These are phyloP conservation scores for Grifola frondosa DNA, from an alignment of 1,284 basidiomycete genomes.

Conservation along the genomic window DNA sequence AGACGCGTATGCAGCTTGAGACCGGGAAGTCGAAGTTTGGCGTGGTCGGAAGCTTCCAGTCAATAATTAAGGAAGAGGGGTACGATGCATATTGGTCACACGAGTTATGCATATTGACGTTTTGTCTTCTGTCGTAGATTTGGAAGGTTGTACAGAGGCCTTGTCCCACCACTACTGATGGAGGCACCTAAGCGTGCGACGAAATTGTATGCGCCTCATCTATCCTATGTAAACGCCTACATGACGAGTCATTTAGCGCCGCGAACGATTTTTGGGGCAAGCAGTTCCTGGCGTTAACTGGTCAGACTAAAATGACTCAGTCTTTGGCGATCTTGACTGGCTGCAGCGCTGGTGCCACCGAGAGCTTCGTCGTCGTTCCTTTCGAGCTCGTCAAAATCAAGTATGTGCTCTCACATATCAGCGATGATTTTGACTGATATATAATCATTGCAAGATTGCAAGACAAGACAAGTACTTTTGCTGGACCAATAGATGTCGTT, in stretches of 20 bases:
- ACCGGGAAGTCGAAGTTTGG: conserved; percentile 76
- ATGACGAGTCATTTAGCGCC: conserved; percentile 56
- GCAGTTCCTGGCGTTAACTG: conserved; percentile 59
- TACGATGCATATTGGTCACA: conserved; percentile 37
- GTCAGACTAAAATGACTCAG: conserved; percentile 86
- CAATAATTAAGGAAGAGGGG: conserved; percentile 86
- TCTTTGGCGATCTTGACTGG: conserved; percentile 86
- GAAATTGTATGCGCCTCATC: conserved; percentile 95
- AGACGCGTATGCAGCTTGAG: conserved; percentile 97
- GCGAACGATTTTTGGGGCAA: conserved; percentile 96
- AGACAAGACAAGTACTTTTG: conserved; percentile 86
- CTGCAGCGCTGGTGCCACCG: conserved; percentile 92
- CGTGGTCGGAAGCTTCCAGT: conserved; percentile 78
- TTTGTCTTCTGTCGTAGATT: conserved; percentile 44
- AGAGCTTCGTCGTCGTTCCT: conserved; percentile 90
- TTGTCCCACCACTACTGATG: conserved; percentile 90
- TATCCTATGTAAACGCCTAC: too few relatives aligned
- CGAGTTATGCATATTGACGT: conserved; percentile 14
- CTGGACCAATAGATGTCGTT: conserved; percentile 90
- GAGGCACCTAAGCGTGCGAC: conserved; percentile 98
- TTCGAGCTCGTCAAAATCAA: conserved; percentile 98
- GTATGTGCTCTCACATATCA: conserved; percentile 34
- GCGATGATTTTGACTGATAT: conserved; percentile 2
- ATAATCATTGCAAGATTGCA: conserved; percentile 60
- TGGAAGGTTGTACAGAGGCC: conserved; percentile 88